These are phyloP conservation scores for Debaryomyces sp. DNA, from an alignment of 1,139 yeast genomes.

Conservation along the genomic window DNA sequence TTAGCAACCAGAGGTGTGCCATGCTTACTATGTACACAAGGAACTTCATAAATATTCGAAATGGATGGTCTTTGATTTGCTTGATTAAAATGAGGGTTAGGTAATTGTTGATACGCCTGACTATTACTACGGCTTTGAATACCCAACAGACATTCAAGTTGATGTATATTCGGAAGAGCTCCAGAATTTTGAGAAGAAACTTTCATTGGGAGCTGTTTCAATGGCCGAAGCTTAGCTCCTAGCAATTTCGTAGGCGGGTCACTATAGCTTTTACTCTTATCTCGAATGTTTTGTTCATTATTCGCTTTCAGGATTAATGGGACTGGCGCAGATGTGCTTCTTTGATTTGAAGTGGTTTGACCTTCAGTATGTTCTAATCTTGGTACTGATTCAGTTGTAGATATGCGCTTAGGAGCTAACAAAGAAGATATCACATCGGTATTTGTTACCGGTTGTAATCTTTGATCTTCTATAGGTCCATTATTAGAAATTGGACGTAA, in stretches of 20 bases:
- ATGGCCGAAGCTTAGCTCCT: neutral
- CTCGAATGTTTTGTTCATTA: neutral
- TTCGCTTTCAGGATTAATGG: neutral
- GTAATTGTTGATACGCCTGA: neutral
- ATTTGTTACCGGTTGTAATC: neutral
- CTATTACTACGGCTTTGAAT: neutral
- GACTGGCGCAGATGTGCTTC: neutral
- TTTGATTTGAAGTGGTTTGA: neutral
- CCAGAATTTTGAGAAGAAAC: neutral
- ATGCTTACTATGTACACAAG: neutral
- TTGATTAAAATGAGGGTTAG: neutral
- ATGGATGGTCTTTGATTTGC: neutral
- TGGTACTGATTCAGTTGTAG: neutral
- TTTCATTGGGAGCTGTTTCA: neutral
- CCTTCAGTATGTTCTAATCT: neutral
- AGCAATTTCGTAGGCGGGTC: neutral
- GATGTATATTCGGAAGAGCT: neutral
- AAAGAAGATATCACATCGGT: neutral
- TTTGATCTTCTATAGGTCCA: neutral
- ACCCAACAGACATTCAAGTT: neutral
- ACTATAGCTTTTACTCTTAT: neutral
- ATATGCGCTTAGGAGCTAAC: neutral
- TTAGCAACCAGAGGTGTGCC: neutral
- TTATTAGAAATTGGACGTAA: neutral
- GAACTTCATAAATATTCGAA: neutral